Evolutionary conservation across 2,329 filamentous ascomycete genomes (phyloP).

Genomic region (Pezicula rhizophila): DNA sequence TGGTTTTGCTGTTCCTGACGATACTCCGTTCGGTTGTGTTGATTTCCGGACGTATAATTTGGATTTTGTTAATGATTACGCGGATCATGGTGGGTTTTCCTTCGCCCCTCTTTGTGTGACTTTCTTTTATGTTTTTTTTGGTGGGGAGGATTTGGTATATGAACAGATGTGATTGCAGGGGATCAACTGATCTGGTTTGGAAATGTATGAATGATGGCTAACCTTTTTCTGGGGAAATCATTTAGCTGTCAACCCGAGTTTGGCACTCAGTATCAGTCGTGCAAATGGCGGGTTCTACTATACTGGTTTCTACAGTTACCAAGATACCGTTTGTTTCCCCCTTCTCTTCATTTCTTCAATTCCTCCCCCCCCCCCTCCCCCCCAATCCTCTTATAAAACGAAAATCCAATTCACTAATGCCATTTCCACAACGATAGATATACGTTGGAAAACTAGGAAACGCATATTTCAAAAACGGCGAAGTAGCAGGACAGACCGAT

Average conservation of each 20-base stretch:
- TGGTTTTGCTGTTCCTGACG: constrained; percentile 52
- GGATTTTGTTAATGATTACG: constrained; percentile 56
- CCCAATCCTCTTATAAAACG: background rate
- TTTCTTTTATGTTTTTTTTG: too few relatives aligned
- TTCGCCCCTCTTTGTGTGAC: too few relatives aligned
- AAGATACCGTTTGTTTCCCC: constrained; percentile 49
- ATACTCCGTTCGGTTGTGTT: constrained; percentile 56
- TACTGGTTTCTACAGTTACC: constrained; percentile 60
- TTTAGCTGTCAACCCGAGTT: constrained; percentile 45
- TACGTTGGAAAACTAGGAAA: constrained; percentile 63
- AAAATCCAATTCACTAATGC: background rate
- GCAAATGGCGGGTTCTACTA: constrained; percentile 64
- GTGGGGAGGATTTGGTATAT: too few relatives aligned
- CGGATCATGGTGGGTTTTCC: constrained; percentile 27
- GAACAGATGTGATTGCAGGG: too few relatives aligned
- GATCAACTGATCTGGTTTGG: too few relatives aligned
- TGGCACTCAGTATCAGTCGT: constrained; percentile 54
- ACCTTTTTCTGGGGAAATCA: background rate
- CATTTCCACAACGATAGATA: constrained; percentile 31
- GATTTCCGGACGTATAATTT: constrained; percentile 64
- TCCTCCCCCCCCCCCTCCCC: background rate
- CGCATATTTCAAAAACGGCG: constrained; percentile 54
- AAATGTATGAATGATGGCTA: too few relatives aligned
- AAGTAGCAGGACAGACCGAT: constrained; percentile 60
- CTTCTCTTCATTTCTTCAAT: background rate